phyloP scores from a whole-genome alignment of 106 monocot genomes.

The Triglochin maritima region DNA sequence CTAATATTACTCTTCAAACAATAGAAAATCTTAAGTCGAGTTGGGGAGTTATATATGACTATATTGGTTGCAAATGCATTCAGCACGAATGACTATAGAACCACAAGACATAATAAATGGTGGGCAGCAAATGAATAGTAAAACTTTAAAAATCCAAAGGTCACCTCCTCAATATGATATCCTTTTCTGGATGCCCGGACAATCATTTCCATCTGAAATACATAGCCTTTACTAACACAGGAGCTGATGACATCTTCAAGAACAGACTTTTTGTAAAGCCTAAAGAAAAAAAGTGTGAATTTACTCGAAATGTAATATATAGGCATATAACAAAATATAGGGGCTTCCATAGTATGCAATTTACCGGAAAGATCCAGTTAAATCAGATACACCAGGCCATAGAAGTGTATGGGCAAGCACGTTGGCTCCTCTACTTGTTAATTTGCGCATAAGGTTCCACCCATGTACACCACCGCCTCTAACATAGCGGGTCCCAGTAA shows the following conservation, averaged over 20 bases:
- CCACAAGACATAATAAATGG: too few relatives aligned
- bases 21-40: too few relatives aligned
- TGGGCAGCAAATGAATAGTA: not conserved
- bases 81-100: too few relatives aligned
- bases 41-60: too few relatives aligned
- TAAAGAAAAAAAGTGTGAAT: conserved; percentile 13
- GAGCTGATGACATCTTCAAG: conserved; percentile 93
- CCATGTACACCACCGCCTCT: conserved; percentile 92
- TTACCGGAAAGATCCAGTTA: conserved; percentile 96
- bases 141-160: not conserved
- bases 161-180: conserved; percentile 88
- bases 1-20: too few relatives aligned
- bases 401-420: conserved; percentile 94
- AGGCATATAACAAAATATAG: not conserved
- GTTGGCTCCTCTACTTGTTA: conserved; percentile 97
- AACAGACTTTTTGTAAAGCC: conserved; percentile 68
- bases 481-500: conserved; percentile 94
- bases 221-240: conserved; percentile 95
- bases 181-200: conserved; percentile 93
- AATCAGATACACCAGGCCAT: conserved; percentile 93
- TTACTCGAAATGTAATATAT: not conserved
- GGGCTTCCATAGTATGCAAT: not conserved
- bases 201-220: conserved; percentile 99
- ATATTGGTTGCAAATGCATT: too few relatives aligned
- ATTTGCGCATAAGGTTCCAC: conserved; percentile 96